phyloP scores from a whole-genome alignment of 2,329 filamentous ascomycete species.

The Paraconiothyrium sp. region DNA sequence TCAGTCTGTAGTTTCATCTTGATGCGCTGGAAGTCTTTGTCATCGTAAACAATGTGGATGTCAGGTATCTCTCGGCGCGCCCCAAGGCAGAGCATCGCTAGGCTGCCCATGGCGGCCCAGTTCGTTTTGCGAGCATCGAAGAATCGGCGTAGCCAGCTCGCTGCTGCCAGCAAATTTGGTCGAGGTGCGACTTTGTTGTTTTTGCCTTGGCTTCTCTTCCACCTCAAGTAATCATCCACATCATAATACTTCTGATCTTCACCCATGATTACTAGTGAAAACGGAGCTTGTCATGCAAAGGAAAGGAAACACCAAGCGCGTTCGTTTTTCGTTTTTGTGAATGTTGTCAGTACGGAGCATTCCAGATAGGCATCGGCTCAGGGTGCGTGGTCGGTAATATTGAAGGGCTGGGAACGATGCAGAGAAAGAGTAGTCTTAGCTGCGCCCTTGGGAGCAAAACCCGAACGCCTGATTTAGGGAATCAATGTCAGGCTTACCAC shows the following conservation, averaged over 20 bases:
- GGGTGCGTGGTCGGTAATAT: background rate
- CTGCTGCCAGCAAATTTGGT: conserved; percentile 41
- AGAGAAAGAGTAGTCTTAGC: background rate
- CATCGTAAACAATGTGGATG: conserved; percentile 47
- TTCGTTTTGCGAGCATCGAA: conserved; percentile 45
- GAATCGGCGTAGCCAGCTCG: conserved; percentile 36
- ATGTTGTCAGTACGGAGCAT: background rate
- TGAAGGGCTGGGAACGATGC: background rate
- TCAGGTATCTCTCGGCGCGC: conserved; percentile 42
- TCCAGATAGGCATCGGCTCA: background rate
- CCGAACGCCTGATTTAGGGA: conserved; percentile 4
- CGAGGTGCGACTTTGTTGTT: conserved; percentile 30
- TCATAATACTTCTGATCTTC: conserved; percentile 34
- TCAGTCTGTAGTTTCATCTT: conserved; percentile 40
- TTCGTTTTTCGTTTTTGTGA: background rate
- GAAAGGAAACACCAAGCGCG: background rate
- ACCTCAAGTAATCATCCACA: conserved; percentile 34
- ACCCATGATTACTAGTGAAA: conserved; percentile 25
- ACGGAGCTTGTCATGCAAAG: conserved; percentile 6
- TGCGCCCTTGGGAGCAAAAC: conserved; percentile 3
- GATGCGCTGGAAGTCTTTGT: conserved; percentile 40
- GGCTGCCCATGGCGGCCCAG: conserved; percentile 42
- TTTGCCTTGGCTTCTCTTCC: conserved; percentile 33
- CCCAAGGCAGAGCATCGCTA: conserved; percentile 45
- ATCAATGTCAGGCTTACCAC: conserved; percentile 10